phyloP scores from a whole-genome alignment of 768 basidiomycete species.

The Pluteus cervinus region DNA sequence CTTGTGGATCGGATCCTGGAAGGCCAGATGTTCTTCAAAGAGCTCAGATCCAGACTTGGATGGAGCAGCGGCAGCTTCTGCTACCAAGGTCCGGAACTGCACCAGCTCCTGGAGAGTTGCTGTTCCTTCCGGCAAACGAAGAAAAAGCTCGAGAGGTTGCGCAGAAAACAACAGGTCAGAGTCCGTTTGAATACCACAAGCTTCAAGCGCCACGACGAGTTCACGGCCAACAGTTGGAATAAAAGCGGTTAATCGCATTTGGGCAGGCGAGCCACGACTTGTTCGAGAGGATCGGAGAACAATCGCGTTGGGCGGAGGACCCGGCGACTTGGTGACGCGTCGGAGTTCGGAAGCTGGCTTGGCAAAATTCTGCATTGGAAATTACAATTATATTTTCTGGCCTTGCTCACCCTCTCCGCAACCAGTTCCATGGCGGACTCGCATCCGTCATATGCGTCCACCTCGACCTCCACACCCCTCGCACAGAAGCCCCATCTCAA shows the following conservation, averaged over 20 bases:
- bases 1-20: slow-evolving; percentile 16
- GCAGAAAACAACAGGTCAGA: slow-evolving; percentile 49
- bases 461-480: slow-evolving; percentile 21
- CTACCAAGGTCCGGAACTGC: slow-evolving; percentile 29
- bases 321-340: too few relatives aligned
- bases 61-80: slow-evolving; percentile 37
- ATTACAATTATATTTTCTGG: too few relatives aligned
- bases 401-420: neutral
- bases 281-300: too few relatives aligned
- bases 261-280: too few relatives aligned
- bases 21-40: slow-evolving; percentile 13
- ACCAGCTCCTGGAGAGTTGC: slow-evolving; percentile 44
- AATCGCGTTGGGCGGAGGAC: too few relatives aligned
- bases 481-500: slow-evolving; percentile 20
- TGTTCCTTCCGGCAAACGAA: slow-evolving; percentile 41
- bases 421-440: slow-evolving; percentile 14
- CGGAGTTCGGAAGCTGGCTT: too few relatives aligned
- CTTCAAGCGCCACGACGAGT: slow-evolving; percentile 42
- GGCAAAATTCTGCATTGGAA: too few relatives aligned
- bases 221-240: too few relatives aligned
- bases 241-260: too few relatives aligned
- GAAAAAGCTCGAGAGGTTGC: slow-evolving; percentile 43
- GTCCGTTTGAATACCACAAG: slow-evolving; percentile 48
- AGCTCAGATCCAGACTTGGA: slow-evolving; percentile 29
- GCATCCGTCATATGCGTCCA: slow-evolving; percentile 25